A percentile compares a stretch with the other conserved stretches of the same genome.
These are phyloP conservation scores for Cystobasidium tubakii DNA, from an alignment of 768 basidiomycete species.

Conservation along the genomic window DNA sequence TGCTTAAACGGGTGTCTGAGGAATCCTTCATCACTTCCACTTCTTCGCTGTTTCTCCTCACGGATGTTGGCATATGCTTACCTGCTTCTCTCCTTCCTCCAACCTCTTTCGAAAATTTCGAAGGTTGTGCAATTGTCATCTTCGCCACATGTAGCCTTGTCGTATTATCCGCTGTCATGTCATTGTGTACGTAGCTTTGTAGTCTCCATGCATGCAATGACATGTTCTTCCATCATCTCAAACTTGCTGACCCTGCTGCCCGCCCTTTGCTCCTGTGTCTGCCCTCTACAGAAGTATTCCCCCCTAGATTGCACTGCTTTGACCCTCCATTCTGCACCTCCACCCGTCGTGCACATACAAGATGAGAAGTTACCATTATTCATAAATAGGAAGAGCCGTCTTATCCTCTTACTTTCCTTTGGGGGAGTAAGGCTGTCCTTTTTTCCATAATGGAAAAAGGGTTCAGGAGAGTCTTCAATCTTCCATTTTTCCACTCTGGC, in stretches of 20 bases:
- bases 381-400: constrained; percentile 39
- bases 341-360: background rate
- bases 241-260: background rate
- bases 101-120: background rate
- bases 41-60: background rate
- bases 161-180: background rate
- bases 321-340: background rate
- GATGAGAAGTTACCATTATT: constrained; percentile 28
- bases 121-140: background rate
- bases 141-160: background rate
- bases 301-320: background rate
- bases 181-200: constrained; percentile 24
- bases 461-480: background rate
- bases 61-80: background rate
- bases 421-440: background rate
- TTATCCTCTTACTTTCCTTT: constrained; percentile 8
- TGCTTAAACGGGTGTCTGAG: constrained; percentile 34
- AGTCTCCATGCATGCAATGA: background rate
- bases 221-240: background rate
- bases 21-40: background rate
- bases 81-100: background rate
- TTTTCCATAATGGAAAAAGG: background rate
- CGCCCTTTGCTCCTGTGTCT: background rate
- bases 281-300: constrained; percentile 23
- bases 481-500: background rate